Conservation (phyloP, 495 filamentous ascomycete species). For the Neurospora tetraspora region DNA sequence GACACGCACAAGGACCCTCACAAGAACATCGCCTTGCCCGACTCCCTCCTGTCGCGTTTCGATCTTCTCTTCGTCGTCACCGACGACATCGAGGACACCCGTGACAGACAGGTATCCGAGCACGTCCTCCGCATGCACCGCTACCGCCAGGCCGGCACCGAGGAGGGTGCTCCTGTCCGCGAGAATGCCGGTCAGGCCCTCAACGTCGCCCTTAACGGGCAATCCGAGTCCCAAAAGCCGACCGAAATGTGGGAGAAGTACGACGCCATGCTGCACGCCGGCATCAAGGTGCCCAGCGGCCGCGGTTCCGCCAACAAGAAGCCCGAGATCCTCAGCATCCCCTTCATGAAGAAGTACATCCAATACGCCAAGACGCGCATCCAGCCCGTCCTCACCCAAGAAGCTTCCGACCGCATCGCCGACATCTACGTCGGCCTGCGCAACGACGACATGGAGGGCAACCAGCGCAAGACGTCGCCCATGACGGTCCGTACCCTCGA, state of each 20-base stretch:
- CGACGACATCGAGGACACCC: slow-evolving; percentile 90
- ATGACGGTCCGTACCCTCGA: slow-evolving; percentile 97
- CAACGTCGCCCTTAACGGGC: slow-evolving; percentile 77
- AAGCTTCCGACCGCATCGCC: slow-evolving; percentile 85
- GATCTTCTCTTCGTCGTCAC: slow-evolving; percentile 97
- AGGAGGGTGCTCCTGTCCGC: slow-evolving; percentile 91
- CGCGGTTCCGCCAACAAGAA: slow-evolving; percentile 58
- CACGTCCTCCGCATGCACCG: slow-evolving; percentile 97
- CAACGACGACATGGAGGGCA: slow-evolving; percentile 92
- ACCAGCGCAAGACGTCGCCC: slow-evolving; percentile 84
- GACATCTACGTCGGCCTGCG: slow-evolving; percentile 86
- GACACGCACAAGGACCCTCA: slow-evolving; percentile 98
- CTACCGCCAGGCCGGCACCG: slow-evolving; percentile 86
- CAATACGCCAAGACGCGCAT: slow-evolving; percentile 93
- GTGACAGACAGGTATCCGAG: slow-evolving; percentile 86
- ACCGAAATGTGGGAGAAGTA: slow-evolving; percentile 96
- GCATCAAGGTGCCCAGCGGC: slow-evolving; percentile 65
- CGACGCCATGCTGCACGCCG: slow-evolving; percentile 90
- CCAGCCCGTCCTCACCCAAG: slow-evolving; percentile 85
- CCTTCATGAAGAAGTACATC: slow-evolving; percentile 99
- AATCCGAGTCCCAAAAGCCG: slow-evolving; percentile 55
- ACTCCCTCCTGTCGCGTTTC: slow-evolving; percentile 96
- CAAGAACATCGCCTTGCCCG: slow-evolving; percentile 94
- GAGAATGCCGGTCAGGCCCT: slow-evolving; percentile 79
- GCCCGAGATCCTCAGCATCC: slow-evolving; percentile 88